Base-by-base conservation (phyloP, 2,329 filamentous ascomycete genomes). In the Hymenoscyphus salicellus region DNA sequence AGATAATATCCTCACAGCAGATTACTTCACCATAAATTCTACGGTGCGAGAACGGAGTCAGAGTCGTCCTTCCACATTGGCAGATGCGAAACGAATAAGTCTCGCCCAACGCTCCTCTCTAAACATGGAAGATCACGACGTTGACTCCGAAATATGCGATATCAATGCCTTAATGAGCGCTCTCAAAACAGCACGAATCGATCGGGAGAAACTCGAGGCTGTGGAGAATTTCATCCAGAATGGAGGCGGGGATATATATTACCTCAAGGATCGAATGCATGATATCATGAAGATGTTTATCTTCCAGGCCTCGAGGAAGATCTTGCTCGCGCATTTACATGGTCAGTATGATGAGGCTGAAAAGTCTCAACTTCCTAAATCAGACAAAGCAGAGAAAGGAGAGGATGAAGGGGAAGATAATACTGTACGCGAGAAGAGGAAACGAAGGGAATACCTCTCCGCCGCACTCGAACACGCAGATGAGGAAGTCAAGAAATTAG, bases 181-280 rank as follows among this genome's bases (percentile, higher is more conserved):
- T 2, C 77, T 99, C 62, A 89, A 88, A 67, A 79, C 79, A 46
- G 86, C 90, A 5, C 84, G 88, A 7, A 92, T 99, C 70, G 95
- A 99, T 75, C 86, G 95, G 38, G 94, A 98, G 79, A 98, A 95
- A 79, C 87, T 96, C 65, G 89, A 94, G 66, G 89, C 89, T 0
- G 84, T 97, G 26, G 87, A 90, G 72, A 90, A 86, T 67, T 99
- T 97, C 74, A 81, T 97, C n/a, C 81, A 87, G 52, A 83, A 95
- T 61, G 91, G 86, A 23, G 86, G 86, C 5, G 87, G 90, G 28
- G 92, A 97, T 71, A 79, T 98, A 32, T 83, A 83, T 62, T 90
- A 92, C 66, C 80, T 99, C 83, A 89, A 63, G n/a, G 65, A 72
- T 26, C 83, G 88, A 75, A 94, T 97, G 83, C 89, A 91, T 63